Percentiles rank a stretch among this genome's conserved stretches.
Evolutionary conservation across 2,329 filamentous ascomycete species (phyloP).

Genomic region (Cladophialophora immunda): DNA sequence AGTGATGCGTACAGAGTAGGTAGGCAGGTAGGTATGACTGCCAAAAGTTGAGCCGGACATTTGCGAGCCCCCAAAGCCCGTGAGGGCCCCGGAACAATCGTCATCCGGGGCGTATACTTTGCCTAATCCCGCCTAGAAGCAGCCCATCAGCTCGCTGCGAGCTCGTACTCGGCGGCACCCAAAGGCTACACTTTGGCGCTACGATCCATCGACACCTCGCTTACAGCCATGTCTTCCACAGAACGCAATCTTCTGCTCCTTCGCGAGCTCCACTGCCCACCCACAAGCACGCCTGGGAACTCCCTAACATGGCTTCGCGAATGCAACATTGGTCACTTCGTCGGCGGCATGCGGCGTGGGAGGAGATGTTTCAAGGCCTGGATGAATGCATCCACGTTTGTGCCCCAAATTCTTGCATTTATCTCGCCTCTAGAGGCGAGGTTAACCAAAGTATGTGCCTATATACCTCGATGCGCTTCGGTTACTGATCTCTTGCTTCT

Average conservation of each 20-base stretch:
- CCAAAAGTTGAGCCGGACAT: neutral
- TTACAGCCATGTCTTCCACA: constrained; percentile 17
- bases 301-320: constrained; percentile 49
- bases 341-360: neutral
- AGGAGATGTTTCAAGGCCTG: neutral
- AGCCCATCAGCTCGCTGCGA: neutral
- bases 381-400: constrained; percentile 1
- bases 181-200: neutral
- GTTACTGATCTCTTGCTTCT: neutral
- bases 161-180: neutral
- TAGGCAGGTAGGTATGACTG: too few relatives aligned
- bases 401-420: neutral
- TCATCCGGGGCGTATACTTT: constrained; percentile 30
- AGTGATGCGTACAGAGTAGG: too few relatives aligned
- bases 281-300: neutral
- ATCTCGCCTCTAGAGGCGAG: neutral
- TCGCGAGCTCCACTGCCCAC: constrained; percentile 21
- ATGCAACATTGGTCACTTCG: constrained; percentile 51
- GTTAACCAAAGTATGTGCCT: neutral
- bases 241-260: constrained; percentile 12
- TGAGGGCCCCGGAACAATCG: constrained; percentile 11
- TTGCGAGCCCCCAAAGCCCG: neutral
- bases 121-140: constrained; percentile 25
- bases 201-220: constrained; percentile 18
- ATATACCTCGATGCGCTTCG: neutral